Conservation (phyloP, 352 stramenopile genomes). For the Blastocystis sp. region DNA sequence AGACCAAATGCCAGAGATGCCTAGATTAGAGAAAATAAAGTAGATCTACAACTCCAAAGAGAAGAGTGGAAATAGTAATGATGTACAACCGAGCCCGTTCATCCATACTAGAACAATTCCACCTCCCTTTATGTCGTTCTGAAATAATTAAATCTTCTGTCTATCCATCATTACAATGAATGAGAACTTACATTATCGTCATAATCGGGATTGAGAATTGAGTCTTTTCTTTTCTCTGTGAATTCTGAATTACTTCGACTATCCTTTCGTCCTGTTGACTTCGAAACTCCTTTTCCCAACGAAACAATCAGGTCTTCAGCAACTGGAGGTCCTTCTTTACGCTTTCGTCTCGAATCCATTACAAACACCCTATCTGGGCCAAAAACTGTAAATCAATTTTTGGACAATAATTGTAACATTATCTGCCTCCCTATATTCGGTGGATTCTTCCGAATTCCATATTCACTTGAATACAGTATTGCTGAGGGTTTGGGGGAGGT, state of each 20-base stretch:
- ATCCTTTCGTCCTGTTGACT: background rate
- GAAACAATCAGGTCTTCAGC: conserved; percentile 10
- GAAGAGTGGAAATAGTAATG: conserved; percentile 26
- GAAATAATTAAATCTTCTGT: conserved; percentile 29
- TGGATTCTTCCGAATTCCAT: too few relatives aligned
- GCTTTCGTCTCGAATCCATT: conserved; percentile 23
- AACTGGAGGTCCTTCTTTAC: background rate
- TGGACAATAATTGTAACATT: too few relatives aligned
- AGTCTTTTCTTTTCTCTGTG: background rate
- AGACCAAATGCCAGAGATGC: conserved; percentile 16
- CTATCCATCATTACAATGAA: background rate
- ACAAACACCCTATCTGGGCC: too few relatives aligned
- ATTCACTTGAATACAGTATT: too few relatives aligned
- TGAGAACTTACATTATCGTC: background rate
- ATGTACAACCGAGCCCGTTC: background rate
- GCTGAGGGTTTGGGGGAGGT: too few relatives aligned
- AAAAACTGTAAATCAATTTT: too few relatives aligned
- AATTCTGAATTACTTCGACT: background rate
- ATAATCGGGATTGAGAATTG: background rate
- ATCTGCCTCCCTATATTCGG: too few relatives aligned
- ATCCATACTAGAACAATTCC: background rate
- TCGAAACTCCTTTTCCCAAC: background rate
- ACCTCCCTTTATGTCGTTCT: background rate
- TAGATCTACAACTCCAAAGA: conserved; percentile 14
- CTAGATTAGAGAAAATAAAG: background rate